These are phyloP conservation scores for Nitzschia palea DNA, from an alignment of 108 stramenopile species.

Conservation along the genomic window DNA sequence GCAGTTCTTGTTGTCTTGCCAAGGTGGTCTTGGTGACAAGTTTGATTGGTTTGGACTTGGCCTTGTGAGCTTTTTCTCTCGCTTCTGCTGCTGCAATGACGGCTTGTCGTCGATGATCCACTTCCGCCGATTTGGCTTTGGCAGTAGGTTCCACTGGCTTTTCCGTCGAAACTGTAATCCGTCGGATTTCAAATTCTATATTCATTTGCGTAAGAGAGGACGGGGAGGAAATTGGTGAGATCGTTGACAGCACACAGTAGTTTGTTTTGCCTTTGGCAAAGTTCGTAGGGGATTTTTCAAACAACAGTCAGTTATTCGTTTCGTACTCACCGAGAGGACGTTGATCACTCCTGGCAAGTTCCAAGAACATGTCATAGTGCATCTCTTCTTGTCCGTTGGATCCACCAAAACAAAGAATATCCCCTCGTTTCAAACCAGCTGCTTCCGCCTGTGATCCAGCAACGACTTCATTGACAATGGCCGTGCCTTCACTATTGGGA, in stretches of 20 bases:
- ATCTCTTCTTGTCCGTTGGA: slow-evolving; percentile 70
- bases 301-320: slow-evolving; percentile 1
- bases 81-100: slow-evolving; percentile 86
- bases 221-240: neutral
- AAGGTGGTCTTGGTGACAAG: slow-evolving; percentile 35
- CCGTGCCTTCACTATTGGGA: slow-evolving; percentile 42
- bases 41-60: slow-evolving; percentile 48
- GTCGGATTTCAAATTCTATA: slow-evolving; percentile 31
- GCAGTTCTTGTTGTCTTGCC: slow-evolving; percentile 20
- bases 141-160: neutral
- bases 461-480: slow-evolving; percentile 61
- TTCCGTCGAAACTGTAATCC: slow-evolving; percentile 14
- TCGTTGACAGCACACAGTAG: no score
- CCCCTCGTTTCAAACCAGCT: slow-evolving; percentile 69
- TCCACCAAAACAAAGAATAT: slow-evolving; percentile 74
- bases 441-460: slow-evolving; percentile 52
- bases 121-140: slow-evolving; percentile 47
- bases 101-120: slow-evolving; percentile 64
- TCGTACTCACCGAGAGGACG: slow-evolving; percentile 51
- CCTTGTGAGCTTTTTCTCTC: slow-evolving; percentile 69
- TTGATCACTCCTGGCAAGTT: slow-evolving; percentile 40
- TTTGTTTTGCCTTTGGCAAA: no score
- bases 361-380: slow-evolving; percentile 65
- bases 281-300: no score
- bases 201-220: neutral